Evolutionary conservation across 345 rosid genomes (phyloP).

Genomic region (Murraya koenigii): DNA sequence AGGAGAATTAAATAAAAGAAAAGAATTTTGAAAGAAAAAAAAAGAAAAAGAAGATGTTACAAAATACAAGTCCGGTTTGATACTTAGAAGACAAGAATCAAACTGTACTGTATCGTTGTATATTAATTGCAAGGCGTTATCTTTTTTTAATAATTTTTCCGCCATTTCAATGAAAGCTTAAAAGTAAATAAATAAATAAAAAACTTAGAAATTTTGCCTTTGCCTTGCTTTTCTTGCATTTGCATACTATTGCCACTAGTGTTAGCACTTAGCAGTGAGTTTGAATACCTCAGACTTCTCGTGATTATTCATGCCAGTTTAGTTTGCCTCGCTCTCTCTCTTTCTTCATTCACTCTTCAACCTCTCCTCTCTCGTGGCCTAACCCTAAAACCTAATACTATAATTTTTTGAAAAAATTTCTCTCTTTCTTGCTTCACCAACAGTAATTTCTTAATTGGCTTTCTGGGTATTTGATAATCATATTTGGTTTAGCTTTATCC

Average conservation of each 20-base stretch:
- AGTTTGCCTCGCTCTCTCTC: slow-evolving; percentile 21
- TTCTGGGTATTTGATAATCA: not conserved
- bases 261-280: not conserved
- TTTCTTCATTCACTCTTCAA: slow-evolving; percentile 36
- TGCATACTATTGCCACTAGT: not conserved
- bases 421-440: not conserved
- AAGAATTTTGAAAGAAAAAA: too few species aligned
- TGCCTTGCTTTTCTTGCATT: not conserved
- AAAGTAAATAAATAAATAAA: not conserved
- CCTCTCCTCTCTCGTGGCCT: slow-evolving; percentile 37
- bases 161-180: slow-evolving; percentile 23
- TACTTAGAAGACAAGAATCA: not conserved
- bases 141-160: slow-evolving; percentile 22
- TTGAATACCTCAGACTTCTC: slow-evolving; percentile 18
- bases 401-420: not conserved
- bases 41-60: too few species aligned
- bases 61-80: too few species aligned
- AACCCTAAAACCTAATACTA: slow-evolving; percentile 7
- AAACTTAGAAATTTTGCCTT: not conserved
- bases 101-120: too few species aligned
- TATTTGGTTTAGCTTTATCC: not conserved
- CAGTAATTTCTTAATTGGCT: not conserved
- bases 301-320: slow-evolving; percentile 23
- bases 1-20: too few species aligned
- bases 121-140: not conserved